These are phyloP conservation scores for Sarocladium oryzae DNA, from an alignment of 2,329 filamentous ascomycete genomes.

Conservation along the genomic window DNA sequence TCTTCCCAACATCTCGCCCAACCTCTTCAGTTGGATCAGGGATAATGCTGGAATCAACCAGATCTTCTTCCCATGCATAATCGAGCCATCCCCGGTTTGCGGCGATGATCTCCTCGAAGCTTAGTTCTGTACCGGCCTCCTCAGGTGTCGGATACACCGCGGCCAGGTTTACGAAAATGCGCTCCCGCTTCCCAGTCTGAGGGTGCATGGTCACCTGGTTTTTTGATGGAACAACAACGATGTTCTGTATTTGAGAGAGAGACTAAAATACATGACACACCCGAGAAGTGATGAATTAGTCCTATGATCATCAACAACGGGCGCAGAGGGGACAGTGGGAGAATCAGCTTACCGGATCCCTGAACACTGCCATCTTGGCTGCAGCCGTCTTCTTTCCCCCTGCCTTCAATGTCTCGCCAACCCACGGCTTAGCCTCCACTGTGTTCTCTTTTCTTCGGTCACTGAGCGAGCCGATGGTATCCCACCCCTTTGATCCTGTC, in stretches of 20 bases:
- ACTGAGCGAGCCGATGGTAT: constrained; percentile 78
- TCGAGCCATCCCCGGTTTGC: constrained; percentile 64
- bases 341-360: constrained; percentile 70
- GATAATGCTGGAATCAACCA: constrained; percentile 26
- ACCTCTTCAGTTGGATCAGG: constrained; percentile 25
- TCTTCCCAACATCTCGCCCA: constrained; percentile 23
- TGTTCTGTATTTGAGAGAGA: constrained; percentile 55
- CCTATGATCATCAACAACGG: constrained; percentile 87
- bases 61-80: constrained; percentile 46
- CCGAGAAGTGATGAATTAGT: constrained; percentile 68
- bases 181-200: constrained; percentile 74
- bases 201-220: constrained; percentile 79
- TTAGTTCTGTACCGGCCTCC: constrained; percentile 66
- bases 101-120: constrained; percentile 89
- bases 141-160: constrained; percentile 75
- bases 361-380: constrained; percentile 87
- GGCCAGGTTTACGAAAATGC: constrained; percentile 80
- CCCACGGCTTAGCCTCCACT: constrained; percentile 82
- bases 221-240: constrained; percentile 62
- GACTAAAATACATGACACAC: constrained; percentile 45
- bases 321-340: constrained; percentile 29
- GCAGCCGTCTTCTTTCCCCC: constrained; percentile 70
- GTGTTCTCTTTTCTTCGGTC: constrained; percentile 93
- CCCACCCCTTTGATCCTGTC: constrained; percentile 69
- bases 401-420: constrained; percentile 80